Evolutionary conservation across 2,329 filamentous ascomycete species (phyloP), one percentile per base, ranked within the genome.

Genomic region (Metarhizium brunneum): DNA sequence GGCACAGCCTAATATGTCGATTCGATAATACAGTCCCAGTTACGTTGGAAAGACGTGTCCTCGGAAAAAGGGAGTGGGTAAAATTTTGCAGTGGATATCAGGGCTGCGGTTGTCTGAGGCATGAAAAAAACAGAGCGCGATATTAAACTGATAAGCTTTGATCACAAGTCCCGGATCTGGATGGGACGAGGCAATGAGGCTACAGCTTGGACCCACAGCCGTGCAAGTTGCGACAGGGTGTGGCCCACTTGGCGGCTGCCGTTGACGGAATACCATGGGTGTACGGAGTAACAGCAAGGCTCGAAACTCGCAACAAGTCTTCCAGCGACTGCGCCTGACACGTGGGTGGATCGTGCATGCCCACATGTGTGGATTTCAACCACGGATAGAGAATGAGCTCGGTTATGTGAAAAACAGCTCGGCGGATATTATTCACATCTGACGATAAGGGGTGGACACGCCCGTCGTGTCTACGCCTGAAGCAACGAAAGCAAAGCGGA

Each of bases 81-180:
- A 56, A 58, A 59, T 56, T 47, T 58, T 51, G 48, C 52, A 45
- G 32, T 57, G 52, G 55, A 54, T 50, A 54, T 43, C 25, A 7
- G 53, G 48, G 36, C 49, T 30, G 38, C 45, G 53, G 61, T 57
- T 60, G 61, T 62, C 61, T 61, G 58, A 63, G 60, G 60, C 61
- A 62, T 51, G 47, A 57, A 51, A 42, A 50, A 50, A 53, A 56
- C 32, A 16, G 35, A 11, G 35, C 50, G 42, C 53, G 56, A 57
- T 56, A 57, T 50, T 49, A 18, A 47, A 35, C 18, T 52, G 58
- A 59, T 61, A 57, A 54, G 54, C 43, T 57, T 50, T 52, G 55
- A 53, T 52, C 54, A 53, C 57, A 57, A 57, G 52, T 57, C 61
- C 60, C 32, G 56, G 54, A 53, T 47, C 47, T 51, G 53, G 55